Base-by-base conservation (phyloP, 192 early-diverging fungal genomes). In the Rhizoclosmatium sp. region DNA sequence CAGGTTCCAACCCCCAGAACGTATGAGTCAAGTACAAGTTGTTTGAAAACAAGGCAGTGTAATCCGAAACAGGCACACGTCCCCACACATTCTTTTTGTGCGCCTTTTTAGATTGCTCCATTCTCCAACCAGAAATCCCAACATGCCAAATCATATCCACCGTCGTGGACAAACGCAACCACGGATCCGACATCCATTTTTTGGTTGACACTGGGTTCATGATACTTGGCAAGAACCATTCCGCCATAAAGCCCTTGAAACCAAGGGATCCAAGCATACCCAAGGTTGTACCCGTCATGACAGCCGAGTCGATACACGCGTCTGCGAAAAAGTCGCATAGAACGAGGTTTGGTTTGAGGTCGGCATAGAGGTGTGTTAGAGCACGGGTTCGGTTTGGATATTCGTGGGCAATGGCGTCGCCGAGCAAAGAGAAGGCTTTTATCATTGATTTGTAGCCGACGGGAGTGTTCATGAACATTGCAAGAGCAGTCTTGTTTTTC, bases 261-360 rank as follows among this genome's bases (percentile, higher is more conserved):
- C 70, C 70, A 5, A 72, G 19, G 48, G 70, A 21, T n/a, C 70
- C 70, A 2, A 72, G 21, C 16, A 72, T 44, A 7, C 49, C 70
- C 21, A 44, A 72, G 54, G 56, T 72, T 16, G 56, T 10, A 45
- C 70, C 70, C 9, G 16, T 19, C 19, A 59, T 39, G 70, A 39
- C 21, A 4, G 70, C 70, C 23, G 21, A 21, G 51, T 72, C 70
- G 39, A 72, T 23, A 58, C 70, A 72, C 16, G 70, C 47, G 7
- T 51, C 19, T 9, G 70, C 47, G 39, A 72, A 72, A n/a, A 72
- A 72, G 51, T 72, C 70, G 16, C 70, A 72, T 19, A 72, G 44
- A 19, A 72, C 48, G 16, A 72, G 21, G 70, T 72, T 51, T 21
- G 70, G 49, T 39, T 51, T n/a, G 19, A 31, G 16, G 19, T 72